These are phyloP conservation scores for Ceratobasidium sp. DNA, from an alignment of 1,284 basidiomycete species.

Conservation along the genomic window DNA sequence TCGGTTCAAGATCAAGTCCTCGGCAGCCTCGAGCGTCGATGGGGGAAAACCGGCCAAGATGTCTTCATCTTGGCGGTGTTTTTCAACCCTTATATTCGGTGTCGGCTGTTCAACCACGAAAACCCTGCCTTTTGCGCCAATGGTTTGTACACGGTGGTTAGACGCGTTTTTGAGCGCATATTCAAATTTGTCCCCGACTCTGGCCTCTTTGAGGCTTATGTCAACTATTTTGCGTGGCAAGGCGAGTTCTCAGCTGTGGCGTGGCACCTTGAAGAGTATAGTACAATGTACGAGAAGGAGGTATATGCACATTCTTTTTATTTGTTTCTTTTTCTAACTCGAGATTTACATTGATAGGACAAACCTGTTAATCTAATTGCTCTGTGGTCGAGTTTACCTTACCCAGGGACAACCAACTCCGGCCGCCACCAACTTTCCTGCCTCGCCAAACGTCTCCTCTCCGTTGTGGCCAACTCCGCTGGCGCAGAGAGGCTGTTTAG, in stretches of 20 bases:
- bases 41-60: constrained; percentile 18
- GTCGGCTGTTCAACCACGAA: background rate
- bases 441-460: constrained; percentile 51
- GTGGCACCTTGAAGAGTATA: constrained; percentile 11
- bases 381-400: background rate
- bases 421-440: constrained; percentile 49
- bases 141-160: background rate
- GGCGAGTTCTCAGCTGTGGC: background rate
- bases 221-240: background rate
- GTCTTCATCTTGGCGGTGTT: constrained; percentile 18
- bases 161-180: background rate
- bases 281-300: background rate
- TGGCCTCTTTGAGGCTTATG: background rate
- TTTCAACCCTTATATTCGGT: constrained; percentile 16
- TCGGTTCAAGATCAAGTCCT: background rate
- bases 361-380: background rate
- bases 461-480: constrained; percentile 52
- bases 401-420: background rate
- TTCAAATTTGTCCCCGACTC: background rate
- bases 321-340: background rate
- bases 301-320: background rate
- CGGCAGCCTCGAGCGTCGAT: constrained; percentile 19
- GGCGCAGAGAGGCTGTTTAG: constrained; percentile 52
- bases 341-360: background rate
- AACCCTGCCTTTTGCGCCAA: background rate